These are phyloP conservation scores for Circinella umbellata DNA, from an alignment of 371 early-diverging fungal genomes.

Conservation along the genomic window DNA sequence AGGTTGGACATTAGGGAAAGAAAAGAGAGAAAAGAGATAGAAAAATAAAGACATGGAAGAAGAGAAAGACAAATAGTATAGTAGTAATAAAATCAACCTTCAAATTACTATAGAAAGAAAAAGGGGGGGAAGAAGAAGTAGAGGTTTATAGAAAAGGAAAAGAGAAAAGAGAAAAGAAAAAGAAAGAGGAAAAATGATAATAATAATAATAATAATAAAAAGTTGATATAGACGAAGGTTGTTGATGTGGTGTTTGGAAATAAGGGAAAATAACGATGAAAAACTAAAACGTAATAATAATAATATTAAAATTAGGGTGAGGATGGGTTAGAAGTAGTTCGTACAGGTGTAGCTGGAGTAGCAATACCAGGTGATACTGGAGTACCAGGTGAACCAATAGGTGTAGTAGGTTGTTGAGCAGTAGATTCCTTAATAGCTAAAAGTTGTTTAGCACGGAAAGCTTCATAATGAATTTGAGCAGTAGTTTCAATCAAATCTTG, in stretches of 20 bases:
- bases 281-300: too few relatives aligned
- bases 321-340: conserved; percentile 23
- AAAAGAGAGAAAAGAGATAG: neutral
- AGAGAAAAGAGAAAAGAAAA: neutral
- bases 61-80: neutral
- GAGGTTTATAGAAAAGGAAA: neutral
- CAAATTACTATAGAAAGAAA: neutral
- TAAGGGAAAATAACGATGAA: too few relatives aligned
- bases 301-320: conserved; percentile 9
- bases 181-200: too few relatives aligned
- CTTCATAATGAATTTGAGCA: conserved; percentile 82
- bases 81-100: too few relatives aligned
- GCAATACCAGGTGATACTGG: conserved; percentile 7
- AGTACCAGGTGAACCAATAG: conserved; percentile 15
- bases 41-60: neutral
- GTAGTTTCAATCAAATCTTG: conserved; percentile 87
- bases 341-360: conserved; percentile 16
- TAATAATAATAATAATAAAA: too few relatives aligned
- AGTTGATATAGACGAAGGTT: too few relatives aligned
- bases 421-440: conserved; percentile 77
- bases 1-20: neutral
- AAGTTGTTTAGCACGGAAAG: conserved; percentile 86
- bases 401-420: conserved; percentile 21
- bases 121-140: neutral
- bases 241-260: too few relatives aligned